Evolutionary conservation across 257 asterid genomes (phyloP).

Genomic region (Haberlea rhodopensis): DNA sequence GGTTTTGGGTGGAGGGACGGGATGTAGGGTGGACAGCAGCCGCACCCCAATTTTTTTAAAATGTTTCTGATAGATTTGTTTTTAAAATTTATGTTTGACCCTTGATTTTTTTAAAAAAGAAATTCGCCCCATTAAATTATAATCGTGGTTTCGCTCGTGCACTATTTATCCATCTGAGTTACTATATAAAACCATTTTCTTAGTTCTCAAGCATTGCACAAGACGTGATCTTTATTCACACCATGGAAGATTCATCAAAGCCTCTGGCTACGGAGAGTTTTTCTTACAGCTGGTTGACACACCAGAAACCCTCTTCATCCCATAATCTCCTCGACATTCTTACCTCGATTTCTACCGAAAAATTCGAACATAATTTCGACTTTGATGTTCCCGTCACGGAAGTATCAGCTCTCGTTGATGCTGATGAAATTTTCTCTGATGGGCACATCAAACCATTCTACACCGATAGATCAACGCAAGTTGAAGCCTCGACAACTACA

Average conservation of each 20-base stretch:
- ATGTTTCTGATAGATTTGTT: no score
- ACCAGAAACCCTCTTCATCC: constrained; percentile 21
- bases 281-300: constrained; percentile 38
- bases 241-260: constrained; percentile 33
- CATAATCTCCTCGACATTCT: constrained; percentile 16
- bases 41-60: no score
- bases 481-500: not conserved
- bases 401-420: constrained; percentile 25
- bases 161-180: not conserved
- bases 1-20: no score
- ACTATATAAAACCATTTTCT: not conserved
- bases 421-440: constrained; percentile 35
- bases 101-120: no score
- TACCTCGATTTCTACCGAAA: constrained; percentile 8
- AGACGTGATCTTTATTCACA: not conserved
- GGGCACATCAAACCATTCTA: constrained; percentile 31
- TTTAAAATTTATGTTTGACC: no score
- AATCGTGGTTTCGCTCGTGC: not conserved
- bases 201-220: not conserved
- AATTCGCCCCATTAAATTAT: no score
- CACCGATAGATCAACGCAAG: not conserved
- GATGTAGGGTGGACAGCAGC: no score
- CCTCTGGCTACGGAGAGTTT: constrained; percentile 42
- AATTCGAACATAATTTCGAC: constrained; percentile 26
- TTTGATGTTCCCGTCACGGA: constrained; percentile 23